Evolutionary conservation across 805 yeast species (phyloP).

Genomic region (Kluyveromyces aestuarii): DNA sequence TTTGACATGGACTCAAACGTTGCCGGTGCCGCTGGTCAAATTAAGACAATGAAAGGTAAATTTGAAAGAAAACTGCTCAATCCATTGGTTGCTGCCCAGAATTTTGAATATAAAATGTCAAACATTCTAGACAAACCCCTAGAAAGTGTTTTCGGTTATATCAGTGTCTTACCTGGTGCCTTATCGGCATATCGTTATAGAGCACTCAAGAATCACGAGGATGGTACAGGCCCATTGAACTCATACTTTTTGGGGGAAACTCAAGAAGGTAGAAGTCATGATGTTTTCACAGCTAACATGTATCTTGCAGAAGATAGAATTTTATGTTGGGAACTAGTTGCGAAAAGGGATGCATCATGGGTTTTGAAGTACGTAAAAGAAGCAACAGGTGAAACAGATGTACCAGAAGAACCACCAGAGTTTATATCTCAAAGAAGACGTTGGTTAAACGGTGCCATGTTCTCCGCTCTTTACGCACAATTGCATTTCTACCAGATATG

Average conservation of each 20-base stretch:
- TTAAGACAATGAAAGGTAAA: slow-evolving; percentile 89
- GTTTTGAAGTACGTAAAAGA: slow-evolving; percentile 83
- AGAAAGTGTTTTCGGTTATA: slow-evolving; percentile 88
- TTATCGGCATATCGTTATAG: slow-evolving; percentile 87
- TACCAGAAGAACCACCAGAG: slow-evolving; percentile 90
- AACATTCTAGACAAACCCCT: slow-evolving; percentile 90
- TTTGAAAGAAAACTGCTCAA: slow-evolving; percentile 73
- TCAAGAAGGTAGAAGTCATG: slow-evolving; percentile 47
- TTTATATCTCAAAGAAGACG: slow-evolving; percentile 93
- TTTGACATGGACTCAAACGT: slow-evolving; percentile 94
- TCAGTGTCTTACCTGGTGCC: slow-evolving; percentile 92
- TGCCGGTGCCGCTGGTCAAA: slow-evolving; percentile 99
- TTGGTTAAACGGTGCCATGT: slow-evolving; percentile 96
- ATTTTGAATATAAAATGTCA: slow-evolving; percentile 95
- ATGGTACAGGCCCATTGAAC: slow-evolving; percentile 85
- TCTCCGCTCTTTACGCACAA: slow-evolving; percentile 89
- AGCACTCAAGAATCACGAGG: slow-evolving; percentile 75
- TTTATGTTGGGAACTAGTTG: slow-evolving; percentile 91
- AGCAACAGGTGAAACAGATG: slow-evolving; percentile 95
- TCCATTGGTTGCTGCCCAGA: slow-evolving; percentile 93
- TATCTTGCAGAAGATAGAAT: slow-evolving; percentile 95
- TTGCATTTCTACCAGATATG: slow-evolving; percentile 81
- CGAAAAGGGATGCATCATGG: slow-evolving; percentile 78
- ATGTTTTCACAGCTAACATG: slow-evolving; percentile 93
- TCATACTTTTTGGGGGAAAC: slow-evolving; percentile 88